Evolutionary conservation across 1,284 basidiomycete species (phyloP), one percentile per base, ranked within the genome.

Genomic region (Cryptococcus jaspeensis): DNA sequence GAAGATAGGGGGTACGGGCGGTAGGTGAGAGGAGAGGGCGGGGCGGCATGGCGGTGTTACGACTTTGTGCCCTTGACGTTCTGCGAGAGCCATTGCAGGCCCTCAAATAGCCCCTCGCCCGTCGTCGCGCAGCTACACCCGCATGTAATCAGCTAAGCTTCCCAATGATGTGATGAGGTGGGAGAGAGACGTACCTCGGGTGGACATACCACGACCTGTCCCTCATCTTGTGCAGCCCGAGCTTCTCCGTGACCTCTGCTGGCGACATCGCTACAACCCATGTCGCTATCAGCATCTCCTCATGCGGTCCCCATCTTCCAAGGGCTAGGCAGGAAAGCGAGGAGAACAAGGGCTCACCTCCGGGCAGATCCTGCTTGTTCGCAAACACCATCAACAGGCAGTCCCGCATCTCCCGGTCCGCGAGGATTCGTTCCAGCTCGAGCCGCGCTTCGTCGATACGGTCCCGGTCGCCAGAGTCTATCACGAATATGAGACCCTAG

Each of bases 141-240:
- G 39, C 2, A 13, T 44, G 16, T 44, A 16, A 28, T 13, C 7
- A 28, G 35, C n/a, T 11, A 13, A 48, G 46, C 46, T 20, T n/a
- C 15, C 15, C n/a, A 39, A 25, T 23, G 18, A 9, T 5, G 15
- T 36, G 4, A 53, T 8, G 11, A 23, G 25, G n/a, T 20, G 37
- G 46, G 7, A 28, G 32, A 28, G 9, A 38, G 12, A 73, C 86
- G 58, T 76, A 92, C 91, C 92, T 94, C 52, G 94, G 94, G 80
- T 97, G 93, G 45, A 96, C 93, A 82, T 96, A 99, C 96, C 96
- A 99, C 75, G 91, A 92, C 63, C 96, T 84, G 74, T 98, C 94
- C 61, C 92, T 86, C 92, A 99, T 95, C 64, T 88, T 84, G 77
- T 97, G 90, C 66, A 99, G 81, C 42, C 93, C 94, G 41, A 99